Percentiles rank a stretch among this genome's conserved stretches.
Conservation (phyloP, 2,329 filamentous ascomycete genomes). For the Arthrobotrys conoides region DNA sequence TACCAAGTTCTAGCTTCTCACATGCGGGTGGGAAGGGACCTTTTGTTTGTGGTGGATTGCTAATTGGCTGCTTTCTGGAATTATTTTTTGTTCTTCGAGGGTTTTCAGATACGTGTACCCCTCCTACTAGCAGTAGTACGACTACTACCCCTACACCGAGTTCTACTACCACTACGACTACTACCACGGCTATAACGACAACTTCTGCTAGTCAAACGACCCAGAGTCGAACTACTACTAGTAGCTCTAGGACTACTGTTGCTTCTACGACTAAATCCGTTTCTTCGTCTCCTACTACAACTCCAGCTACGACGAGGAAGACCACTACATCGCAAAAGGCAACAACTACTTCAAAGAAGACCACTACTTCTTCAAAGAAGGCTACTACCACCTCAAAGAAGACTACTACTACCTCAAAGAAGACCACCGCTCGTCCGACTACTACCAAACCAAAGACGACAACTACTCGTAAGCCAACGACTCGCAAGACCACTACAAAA, state of each 20-base stretch:
- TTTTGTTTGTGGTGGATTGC: slow-evolving; percentile 17
- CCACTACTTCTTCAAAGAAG: not conserved
- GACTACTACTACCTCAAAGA: not conserved
- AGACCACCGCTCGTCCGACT: slow-evolving; percentile 1
- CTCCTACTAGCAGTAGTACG: not conserved
- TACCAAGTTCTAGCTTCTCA: not conserved
- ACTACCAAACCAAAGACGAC: not conserved
- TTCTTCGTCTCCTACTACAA: not conserved
- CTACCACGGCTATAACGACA: not conserved
- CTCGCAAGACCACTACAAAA: slow-evolving; percentile 5
- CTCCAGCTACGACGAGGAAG: slow-evolving; percentile 1
- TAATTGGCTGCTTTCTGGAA: slow-evolving; percentile 23
- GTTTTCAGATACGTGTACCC: slow-evolving; percentile 7
- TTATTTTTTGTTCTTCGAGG: slow-evolving; percentile 3
- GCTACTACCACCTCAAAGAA: not conserved
- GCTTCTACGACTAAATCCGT: not conserved
- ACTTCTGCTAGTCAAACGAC: slow-evolving; percentile 1
- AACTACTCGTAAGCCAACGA: not conserved
- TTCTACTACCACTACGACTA: not conserved
- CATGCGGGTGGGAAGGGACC: not conserved
- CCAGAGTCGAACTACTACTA: slow-evolving; percentile 9
- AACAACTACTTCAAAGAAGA: not conserved
- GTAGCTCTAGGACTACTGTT: not conserved
- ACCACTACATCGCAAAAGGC: not conserved
- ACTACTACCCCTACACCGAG: not conserved